A percentile compares a stretch with the other conserved stretches of the same genome.
Evolutionary conservation across 768 basidiomycete genomes (phyloP).

Genomic region (Mycena latifolia): DNA sequence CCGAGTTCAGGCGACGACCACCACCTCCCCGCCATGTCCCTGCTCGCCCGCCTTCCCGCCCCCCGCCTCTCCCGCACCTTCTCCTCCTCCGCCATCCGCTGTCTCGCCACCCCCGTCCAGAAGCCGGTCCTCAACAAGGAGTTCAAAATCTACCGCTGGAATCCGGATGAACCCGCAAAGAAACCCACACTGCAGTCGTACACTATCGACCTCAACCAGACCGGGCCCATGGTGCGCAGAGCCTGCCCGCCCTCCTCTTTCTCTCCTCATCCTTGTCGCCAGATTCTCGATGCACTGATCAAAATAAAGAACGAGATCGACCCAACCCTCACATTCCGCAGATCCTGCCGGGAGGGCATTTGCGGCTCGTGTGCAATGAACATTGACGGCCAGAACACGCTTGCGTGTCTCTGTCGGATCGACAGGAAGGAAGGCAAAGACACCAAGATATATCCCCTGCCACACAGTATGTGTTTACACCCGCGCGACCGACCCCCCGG

Average conservation of each 20-base stretch:
- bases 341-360: slow-evolving; percentile 94
- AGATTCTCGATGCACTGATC: slow-evolving; percentile 93
- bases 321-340: slow-evolving; percentile 95
- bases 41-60: slow-evolving; percentile 24
- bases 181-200: slow-evolving; percentile 94
- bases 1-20: background rate
- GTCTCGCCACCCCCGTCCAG: slow-evolving; percentile 46
- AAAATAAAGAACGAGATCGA: slow-evolving; percentile 99
- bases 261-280: slow-evolving; percentile 10
- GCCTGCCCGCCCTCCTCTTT: background rate
- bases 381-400: slow-evolving; percentile 97
- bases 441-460: slow-evolving; percentile 95
- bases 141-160: slow-evolving; percentile 99
- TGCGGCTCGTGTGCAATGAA: slow-evolving; percentile 99
- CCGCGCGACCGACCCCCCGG: background rate
- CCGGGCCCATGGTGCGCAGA: slow-evolving; percentile 89
- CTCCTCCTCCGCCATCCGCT: slow-evolving; percentile 37
- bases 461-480: slow-evolving; percentile 83
- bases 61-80: slow-evolving; percentile 28
- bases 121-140: slow-evolving; percentile 87
- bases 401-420: slow-evolving; percentile 97
- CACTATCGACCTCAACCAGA: slow-evolving; percentile 92
- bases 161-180: slow-evolving; percentile 93
- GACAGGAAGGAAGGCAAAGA: slow-evolving; percentile 80
- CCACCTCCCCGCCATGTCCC: slow-evolving; percentile 29